Percentiles rank a stretch among this genome's conserved stretches.
phyloP scores from a whole-genome alignment of 129 eudicot species.

The Flaveria brownii region DNA sequence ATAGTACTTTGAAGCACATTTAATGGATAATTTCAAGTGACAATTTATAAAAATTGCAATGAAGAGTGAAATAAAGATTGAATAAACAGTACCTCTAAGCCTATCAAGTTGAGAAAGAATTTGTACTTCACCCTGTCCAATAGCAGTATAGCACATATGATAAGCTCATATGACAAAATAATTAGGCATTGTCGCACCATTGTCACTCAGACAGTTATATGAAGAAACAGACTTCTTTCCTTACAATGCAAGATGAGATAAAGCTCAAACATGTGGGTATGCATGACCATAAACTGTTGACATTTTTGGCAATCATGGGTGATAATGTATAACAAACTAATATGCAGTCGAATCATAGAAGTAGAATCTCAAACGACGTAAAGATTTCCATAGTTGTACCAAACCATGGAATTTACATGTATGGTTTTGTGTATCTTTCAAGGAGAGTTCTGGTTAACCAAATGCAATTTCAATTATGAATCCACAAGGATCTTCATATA shows the following conservation, averaged over 20 bases:
- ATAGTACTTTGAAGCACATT: background rate
- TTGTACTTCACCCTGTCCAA: conserved; percentile 52
- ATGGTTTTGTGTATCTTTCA: background rate
- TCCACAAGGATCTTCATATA: background rate
- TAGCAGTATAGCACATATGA: conserved; percentile 9
- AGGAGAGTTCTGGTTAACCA: background rate
- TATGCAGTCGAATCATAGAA: background rate
- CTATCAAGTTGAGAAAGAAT: conserved; percentile 75
- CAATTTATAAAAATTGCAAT: conserved; percentile 9
- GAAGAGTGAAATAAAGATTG: background rate
- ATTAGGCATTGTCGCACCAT: background rate
- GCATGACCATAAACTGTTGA: background rate
- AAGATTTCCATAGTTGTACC: background rate
- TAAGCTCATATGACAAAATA: background rate
- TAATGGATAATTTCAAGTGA: background rate
- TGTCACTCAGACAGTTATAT: background rate
- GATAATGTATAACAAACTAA: background rate
- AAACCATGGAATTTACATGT: background rate
- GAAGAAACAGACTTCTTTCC: background rate
- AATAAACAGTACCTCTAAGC: conserved; percentile 53
- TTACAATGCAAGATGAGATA: conserved; percentile 14
- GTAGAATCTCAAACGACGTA: background rate
- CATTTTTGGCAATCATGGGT: conserved; percentile 4
- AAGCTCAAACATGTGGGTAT: background rate
- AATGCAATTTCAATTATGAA: background rate